These are phyloP conservation scores for Chaetomium tenue DNA, from an alignment of 495 filamentous ascomycete genomes.

Conservation along the genomic window DNA sequence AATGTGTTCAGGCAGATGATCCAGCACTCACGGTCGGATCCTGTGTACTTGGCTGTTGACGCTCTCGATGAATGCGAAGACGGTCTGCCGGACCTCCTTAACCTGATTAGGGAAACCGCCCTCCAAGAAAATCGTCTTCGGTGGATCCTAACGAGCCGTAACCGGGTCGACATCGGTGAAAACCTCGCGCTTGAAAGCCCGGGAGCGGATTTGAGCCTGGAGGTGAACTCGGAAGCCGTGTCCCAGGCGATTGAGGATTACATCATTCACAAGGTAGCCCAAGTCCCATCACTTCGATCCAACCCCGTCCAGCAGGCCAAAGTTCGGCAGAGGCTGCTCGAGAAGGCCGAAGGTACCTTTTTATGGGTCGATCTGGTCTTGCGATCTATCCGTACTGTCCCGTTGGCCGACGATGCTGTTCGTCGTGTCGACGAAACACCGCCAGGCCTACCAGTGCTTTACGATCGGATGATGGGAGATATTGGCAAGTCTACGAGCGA, in stretches of 20 bases:
- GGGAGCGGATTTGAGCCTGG: neutral
- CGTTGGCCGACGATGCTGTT: too few species aligned
- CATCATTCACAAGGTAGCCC: neutral
- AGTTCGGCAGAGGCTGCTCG: neutral
- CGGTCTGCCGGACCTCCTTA: neutral
- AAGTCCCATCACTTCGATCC: neutral
- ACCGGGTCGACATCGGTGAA: neutral
- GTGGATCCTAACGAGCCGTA: neutral
- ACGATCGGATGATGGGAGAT: too few species aligned
- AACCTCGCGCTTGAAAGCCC: neutral
- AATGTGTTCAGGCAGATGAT: neutral
- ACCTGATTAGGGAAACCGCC: neutral
- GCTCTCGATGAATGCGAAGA: neutral
- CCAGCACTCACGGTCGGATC: neutral
- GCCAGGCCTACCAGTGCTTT: too few species aligned
- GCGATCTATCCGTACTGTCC: too few species aligned
- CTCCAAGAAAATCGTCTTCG: neutral
- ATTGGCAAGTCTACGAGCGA: too few species aligned
- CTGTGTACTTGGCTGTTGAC: neutral
- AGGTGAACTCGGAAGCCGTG: neutral
- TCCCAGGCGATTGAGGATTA: neutral
- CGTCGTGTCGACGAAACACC: too few species aligned
- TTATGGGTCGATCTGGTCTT: neutral
- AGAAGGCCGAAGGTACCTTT: neutral
- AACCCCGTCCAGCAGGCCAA: neutral